A percentile compares a stretch with the other conserved stretches of the same genome.
phyloP scores from a whole-genome alignment of 1,284 basidiomycete species.

The Cronartium quercuum region DNA sequence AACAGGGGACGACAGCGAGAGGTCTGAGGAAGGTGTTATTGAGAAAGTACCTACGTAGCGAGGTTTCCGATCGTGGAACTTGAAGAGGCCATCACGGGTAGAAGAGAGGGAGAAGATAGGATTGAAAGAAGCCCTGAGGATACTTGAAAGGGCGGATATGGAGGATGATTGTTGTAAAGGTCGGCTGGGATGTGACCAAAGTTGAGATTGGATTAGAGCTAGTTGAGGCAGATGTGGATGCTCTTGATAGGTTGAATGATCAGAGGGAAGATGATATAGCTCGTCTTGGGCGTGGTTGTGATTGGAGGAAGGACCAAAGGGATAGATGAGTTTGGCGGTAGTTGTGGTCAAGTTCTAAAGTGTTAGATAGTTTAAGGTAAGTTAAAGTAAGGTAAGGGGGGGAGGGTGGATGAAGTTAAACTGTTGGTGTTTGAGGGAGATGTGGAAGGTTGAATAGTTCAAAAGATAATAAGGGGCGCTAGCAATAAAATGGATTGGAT shows the following conservation, averaged over 20 bases:
- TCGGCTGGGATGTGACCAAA: too few relatives aligned
- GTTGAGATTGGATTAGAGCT: neutral
- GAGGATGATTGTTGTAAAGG: neutral
- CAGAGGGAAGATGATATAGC: neutral
- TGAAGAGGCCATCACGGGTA: constrained; percentile 21
- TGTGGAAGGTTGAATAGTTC: too few relatives aligned
- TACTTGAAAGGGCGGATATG: neutral
- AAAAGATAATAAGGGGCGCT: too few relatives aligned
- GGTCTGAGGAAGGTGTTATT: neutral
- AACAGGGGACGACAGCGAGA: neutral
- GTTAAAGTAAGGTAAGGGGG: too few relatives aligned
- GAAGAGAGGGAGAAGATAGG: constrained; percentile 8
- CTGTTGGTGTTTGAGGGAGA: too few relatives aligned
- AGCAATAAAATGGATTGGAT: too few relatives aligned
- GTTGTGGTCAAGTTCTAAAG: too few relatives aligned
- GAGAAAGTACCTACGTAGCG: constrained; percentile 38
- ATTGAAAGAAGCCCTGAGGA: neutral
- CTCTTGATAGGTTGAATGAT: neutral
- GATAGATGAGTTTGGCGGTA: too few relatives aligned
- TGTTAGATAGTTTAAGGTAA: too few relatives aligned
- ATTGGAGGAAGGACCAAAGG: too few relatives aligned
- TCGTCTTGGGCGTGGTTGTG: too few relatives aligned
- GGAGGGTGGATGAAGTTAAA: too few relatives aligned
- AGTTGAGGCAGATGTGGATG: neutral
- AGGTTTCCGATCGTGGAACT: constrained; percentile 8